Evolutionary conservation across 257 asterid species (phyloP).

Genomic region (Ligustrum vulgare): DNA sequence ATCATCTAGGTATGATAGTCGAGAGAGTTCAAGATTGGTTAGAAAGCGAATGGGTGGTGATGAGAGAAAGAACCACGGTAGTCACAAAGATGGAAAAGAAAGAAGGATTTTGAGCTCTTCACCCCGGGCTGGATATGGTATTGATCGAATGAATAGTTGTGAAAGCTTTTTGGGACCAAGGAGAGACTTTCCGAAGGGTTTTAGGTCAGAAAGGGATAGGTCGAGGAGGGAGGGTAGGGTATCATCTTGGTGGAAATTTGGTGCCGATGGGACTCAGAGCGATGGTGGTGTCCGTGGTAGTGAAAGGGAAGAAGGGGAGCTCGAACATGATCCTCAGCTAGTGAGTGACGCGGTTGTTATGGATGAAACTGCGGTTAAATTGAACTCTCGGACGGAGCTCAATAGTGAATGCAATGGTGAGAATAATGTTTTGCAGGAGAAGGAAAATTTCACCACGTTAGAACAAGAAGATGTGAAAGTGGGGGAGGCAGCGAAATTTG

Average conservation of each 20-base stretch:
- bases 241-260: constrained; percentile 85
- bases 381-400: constrained; percentile 40
- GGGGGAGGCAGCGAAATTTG: constrained; percentile 41
- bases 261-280: constrained; percentile 60
- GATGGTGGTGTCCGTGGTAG: constrained; percentile 57
- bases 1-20: constrained; percentile 72
- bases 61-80: constrained; percentile 70
- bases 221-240: constrained; percentile 78
- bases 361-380: constrained; percentile 43
- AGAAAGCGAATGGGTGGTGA: constrained; percentile 74
- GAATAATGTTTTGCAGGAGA: constrained; percentile 31
- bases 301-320: constrained; percentile 96
- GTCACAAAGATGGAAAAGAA: constrained; percentile 65
- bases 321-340: constrained; percentile 83
- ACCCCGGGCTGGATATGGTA: constrained; percentile 65
- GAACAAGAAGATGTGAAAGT: constrained; percentile 38
- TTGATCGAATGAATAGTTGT: constrained; percentile 69
- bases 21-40: constrained; percentile 64
- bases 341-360: constrained; percentile 35
- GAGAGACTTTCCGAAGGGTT: constrained; percentile 92
- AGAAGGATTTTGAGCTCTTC: constrained; percentile 71
- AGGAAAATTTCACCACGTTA: constrained; percentile 23
- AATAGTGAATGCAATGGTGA: constrained; percentile 26
- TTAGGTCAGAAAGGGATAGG: constrained; percentile 94
- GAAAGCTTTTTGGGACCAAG: constrained; percentile 87